Base-by-base conservation (phyloP, 495 filamentous ascomycete genomes). In the Beverwykella pulmonaria region DNA sequence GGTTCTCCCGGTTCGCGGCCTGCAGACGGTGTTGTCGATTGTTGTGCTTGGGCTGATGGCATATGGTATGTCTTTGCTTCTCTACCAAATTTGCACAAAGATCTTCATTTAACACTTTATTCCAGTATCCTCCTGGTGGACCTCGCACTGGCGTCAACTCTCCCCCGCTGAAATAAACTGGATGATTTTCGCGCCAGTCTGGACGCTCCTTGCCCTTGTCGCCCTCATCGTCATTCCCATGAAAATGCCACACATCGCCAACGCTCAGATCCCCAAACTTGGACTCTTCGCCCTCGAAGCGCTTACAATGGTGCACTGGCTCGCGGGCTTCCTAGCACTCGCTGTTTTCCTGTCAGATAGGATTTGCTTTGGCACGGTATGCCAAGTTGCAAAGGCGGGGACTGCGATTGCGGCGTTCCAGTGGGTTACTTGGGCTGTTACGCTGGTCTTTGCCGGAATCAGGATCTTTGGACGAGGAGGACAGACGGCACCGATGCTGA, bases 281-380 rank as follows among this genome's bases (percentile, higher is more conserved):
- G 83, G 77, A 39, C 82, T 92, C 4, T 80, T 90, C 9, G 86
- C 70, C n/a, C 77, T 89, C 30, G 89, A 93, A 65, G 77, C 78
- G 48, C 50, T 93, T 14, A 92, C 91, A n/a, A 87, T 86, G 81
- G 82, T 93, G 39, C 92, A 93, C 81, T 95, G 92, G 92, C 92
- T 96, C 74, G 86, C 87, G 0, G 91, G 90, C 26, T 89, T 89
- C 64, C 87, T 95, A 73, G 90, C 90, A 0, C 71, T 92, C 1
- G 90, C 86, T 1, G 87, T 85, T 3, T 79, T 81, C 61, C 74
- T 90, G 48, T 82, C 80, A 19, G 73, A 82, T 4, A 61, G 84
- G 5, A 53, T 72, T 46, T 89, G 86, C 59, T 72, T 72, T 10
- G 79, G 78, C 4, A 75, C 75, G 34, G 75, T 77, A 10, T 88